These are phyloP conservation scores for Cicer judaicum DNA, from an alignment of 306 rosid genomes.

Conservation along the genomic window DNA sequence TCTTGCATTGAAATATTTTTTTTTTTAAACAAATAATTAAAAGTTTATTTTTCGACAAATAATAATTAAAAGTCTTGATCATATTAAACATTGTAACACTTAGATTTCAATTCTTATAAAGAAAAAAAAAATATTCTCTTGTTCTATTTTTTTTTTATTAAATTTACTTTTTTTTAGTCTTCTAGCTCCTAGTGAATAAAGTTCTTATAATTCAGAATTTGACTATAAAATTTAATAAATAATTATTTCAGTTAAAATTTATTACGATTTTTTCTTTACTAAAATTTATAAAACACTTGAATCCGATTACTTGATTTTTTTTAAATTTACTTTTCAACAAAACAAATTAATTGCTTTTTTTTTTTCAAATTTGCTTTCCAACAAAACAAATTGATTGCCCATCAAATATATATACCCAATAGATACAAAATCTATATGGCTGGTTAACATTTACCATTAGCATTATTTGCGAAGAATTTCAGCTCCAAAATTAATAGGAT, in stretches of 20 bases:
- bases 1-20: no score
- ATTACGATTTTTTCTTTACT: no score
- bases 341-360: slow-evolving; percentile 10
- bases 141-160: slow-evolving; percentile 7
- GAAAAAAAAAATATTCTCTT: slow-evolving; percentile 3
- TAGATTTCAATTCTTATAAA: slow-evolving; percentile 10
- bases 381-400: slow-evolving; percentile 33
- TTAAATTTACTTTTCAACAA: neutral
- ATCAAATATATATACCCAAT: slow-evolving; percentile 1
- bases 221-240: no score
- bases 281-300: no score
- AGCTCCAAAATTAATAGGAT: slow-evolving; percentile 41
- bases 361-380: neutral
- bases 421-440: neutral
- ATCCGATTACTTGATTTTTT: no score
- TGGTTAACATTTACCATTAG: slow-evolving; percentile 31
- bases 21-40: no score
- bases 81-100: neutral
- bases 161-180: neutral
- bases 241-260: no score
- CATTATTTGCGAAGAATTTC: slow-evolving; percentile 23
- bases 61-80: no score
- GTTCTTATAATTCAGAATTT: no score
- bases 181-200: no score
- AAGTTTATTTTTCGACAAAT: no score